These are phyloP conservation scores for Calonectria naviculata DNA, from an alignment of 2,329 filamentous ascomycete genomes.

Conservation along the genomic window DNA sequence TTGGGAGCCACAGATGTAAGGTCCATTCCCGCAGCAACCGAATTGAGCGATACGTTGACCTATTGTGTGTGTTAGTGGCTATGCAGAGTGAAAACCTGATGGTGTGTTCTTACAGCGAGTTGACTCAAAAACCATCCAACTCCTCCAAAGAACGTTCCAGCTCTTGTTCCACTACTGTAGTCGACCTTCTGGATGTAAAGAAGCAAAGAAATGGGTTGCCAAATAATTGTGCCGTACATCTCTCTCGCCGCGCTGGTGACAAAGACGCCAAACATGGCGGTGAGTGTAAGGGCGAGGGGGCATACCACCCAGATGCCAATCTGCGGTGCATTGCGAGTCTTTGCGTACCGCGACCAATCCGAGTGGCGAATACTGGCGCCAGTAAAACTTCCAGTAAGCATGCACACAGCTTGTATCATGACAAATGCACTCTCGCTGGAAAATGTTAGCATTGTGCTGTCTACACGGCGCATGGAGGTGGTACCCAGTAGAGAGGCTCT, in stretches of 20 bases:
- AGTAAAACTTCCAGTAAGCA: not conserved
- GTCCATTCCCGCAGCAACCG: not conserved
- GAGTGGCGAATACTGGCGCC: not conserved
- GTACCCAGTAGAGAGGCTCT: not conserved
- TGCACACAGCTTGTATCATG: not conserved
- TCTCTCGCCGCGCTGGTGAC: not conserved
- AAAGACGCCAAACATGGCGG: not conserved
- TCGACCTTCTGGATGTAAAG: not conserved
- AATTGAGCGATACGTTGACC: not conserved
- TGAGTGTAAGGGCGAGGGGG: not conserved
- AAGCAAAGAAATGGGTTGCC: not conserved
- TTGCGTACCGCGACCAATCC: not conserved
- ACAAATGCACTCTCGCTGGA: not conserved
- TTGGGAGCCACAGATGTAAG: not conserved
- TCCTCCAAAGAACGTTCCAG: conserved; percentile 1
- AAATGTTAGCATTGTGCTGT: not conserved
- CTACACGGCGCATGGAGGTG: not conserved
- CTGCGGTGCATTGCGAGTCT: not conserved
- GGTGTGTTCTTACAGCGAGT: not conserved
- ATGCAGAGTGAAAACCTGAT: not conserved
- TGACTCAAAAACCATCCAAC: not conserved
- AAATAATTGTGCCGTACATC: not conserved
- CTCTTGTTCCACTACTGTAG: not conserved
- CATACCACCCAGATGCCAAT: not conserved
- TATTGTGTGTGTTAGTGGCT: not conserved